Percentiles rank a stretch among this genome's conserved stretches.
Conservation (phyloP, 108 stramenopile genomes). For the Skeletonema tropicum region DNA sequence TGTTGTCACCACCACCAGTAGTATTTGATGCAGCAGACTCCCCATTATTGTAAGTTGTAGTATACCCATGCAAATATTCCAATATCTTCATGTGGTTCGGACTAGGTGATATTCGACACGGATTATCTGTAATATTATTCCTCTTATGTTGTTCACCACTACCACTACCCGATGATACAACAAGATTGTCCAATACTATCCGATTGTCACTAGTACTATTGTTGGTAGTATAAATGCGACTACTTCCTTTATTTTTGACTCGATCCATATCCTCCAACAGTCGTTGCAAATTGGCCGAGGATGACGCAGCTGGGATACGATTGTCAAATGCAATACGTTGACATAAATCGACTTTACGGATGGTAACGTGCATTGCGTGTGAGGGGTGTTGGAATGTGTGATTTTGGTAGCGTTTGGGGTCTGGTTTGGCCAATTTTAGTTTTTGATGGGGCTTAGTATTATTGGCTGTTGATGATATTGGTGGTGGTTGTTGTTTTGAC, state of each 20-base stretch:
- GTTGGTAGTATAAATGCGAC: slow-evolving; percentile 11
- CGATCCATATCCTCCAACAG: slow-evolving; percentile 47
- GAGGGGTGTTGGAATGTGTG: slow-evolving; percentile 44
- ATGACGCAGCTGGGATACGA: background rate
- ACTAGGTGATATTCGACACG: slow-evolving; percentile 39
- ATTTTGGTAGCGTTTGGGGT: slow-evolving; percentile 14
- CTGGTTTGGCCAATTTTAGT: slow-evolving; percentile 12
- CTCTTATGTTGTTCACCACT: background rate
- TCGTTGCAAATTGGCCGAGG: background rate
- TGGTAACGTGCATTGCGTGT: slow-evolving; percentile 50
- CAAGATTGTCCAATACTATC: background rate
- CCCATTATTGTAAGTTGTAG: background rate
- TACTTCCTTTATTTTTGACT: slow-evolving; percentile 14
- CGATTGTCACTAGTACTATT: background rate
- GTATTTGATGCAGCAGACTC: background rate
- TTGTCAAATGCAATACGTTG: slow-evolving; percentile 63
- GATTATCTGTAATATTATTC: slow-evolving; percentile 23
- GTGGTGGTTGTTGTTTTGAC: background rate
- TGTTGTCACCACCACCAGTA: background rate
- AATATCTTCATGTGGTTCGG: slow-evolving; percentile 32
- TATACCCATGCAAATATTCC: slow-evolving; percentile 31
- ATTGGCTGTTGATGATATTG: background rate
- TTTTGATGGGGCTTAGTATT: no score
- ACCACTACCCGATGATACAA: background rate
- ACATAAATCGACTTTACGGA: slow-evolving; percentile 49